Evolutionary conservation across 2,329 filamentous ascomycete species (phyloP), one percentile per base, ranked within the genome.

Genomic region (Aspergillus sergii): DNA sequence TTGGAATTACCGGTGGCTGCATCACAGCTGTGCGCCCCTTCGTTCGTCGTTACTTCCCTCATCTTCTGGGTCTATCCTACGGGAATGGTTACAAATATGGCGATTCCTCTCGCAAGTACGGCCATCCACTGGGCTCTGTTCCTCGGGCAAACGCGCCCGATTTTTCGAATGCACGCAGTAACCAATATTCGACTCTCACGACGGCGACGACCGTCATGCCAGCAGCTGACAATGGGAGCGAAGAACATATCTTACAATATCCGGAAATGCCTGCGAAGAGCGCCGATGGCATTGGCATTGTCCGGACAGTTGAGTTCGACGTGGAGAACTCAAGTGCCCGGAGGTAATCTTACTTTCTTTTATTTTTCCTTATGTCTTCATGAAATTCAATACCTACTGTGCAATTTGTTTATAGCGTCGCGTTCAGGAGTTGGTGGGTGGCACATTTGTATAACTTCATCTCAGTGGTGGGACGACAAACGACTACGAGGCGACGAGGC

Each of bases 1-100:
- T 75, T 1, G 69, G 71, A 16, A 73, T 76, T 21, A 64, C 66
- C 45, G 68, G 69, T 28, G 73, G 72, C 59, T 74, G 70, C 63
- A 65, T 73, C 6, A 72, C 72, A 28, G 72, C 72, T 7, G 67
- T 75, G 58, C 65, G 72, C 23, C 73, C 72, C 0, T 73, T 76
- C 50, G 61, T 73, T 32, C 67, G 69, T 51, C 65, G 63, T 57
- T 74, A 73, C 67, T 68, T 72, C 56, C 73, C 73, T 55, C 64
- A 63, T 30, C 64, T 73, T 8, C 62, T 73, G 12, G 72, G 71
- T 6, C 66, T 70, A 4, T 72, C 70, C 3, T 70, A 69, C 8
- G 64, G 67, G 16, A 63, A 58, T 19, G 68, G 63, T 19, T 59
- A 36, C 34, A 16, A 36, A 7, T 36, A 34, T 10, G 60, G 62